These are phyloP conservation scores for Fragaria nilgerrensis DNA, from an alignment of 306 rosid species.

Conservation along the genomic window DNA sequence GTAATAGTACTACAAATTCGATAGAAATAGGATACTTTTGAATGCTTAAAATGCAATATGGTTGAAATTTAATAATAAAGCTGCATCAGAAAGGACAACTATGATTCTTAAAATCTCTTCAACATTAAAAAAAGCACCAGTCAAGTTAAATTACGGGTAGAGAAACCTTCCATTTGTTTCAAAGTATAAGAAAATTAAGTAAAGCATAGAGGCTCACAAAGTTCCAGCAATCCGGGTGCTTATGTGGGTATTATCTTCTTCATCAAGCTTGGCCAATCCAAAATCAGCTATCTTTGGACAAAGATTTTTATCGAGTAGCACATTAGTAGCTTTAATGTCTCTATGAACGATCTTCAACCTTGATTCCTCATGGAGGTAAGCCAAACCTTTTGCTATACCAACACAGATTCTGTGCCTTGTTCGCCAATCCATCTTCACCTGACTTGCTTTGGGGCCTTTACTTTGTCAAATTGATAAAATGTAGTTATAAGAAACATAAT, in stretches of 20 bases:
- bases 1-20: no score
- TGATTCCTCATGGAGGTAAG: conserved; percentile 82
- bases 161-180: not conserved
- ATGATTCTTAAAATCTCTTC: not conserved
- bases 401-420: conserved; percentile 63
- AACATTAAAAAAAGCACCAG: no score
- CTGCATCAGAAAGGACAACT: no score
- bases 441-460: conserved; percentile 11
- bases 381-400: conserved; percentile 69
- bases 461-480: not conserved
- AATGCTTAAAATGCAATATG: not conserved
- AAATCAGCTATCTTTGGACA: conserved; percentile 71
- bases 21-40: not conserved
- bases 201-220: conserved; percentile 35
- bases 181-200: not conserved
- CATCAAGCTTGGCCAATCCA: conserved; percentile 74
- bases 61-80: not conserved
- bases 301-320: conserved; percentile 68
- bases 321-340: conserved; percentile 78
- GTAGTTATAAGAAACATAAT: no score
- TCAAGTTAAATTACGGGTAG: not conserved
- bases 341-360: conserved; percentile 73
- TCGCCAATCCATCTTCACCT: conserved; percentile 48
- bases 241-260: conserved; percentile 63
- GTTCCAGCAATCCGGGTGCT: conserved; percentile 73